Evolutionary conservation across 1,139 yeast species (phyloP), one percentile per base, ranked within the genome.

Genomic region (Candida anutae): DNA sequence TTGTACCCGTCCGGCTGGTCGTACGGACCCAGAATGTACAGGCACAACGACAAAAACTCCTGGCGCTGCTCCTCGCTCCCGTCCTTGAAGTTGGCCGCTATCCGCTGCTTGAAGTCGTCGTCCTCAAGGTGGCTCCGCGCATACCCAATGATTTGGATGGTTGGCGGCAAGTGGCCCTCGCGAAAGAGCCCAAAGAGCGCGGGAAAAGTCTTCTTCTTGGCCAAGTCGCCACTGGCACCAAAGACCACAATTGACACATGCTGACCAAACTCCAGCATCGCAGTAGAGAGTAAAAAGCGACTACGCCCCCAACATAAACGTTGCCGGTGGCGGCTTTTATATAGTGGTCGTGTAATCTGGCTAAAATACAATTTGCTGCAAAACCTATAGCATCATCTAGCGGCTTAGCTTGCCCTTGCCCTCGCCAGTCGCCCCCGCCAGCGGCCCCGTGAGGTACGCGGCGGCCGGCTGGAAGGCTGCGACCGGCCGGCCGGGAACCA

Each of bases 151-250:
- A 90, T 85, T 48, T 75, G 74, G 26, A 80, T 77, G 13, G 77
- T 56, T 12, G 61, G 46, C 10, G 95, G 85, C 37, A 90, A 66
- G 43, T 75, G 77, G 23, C 93, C 94, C 53, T 87, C 88, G 43
- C 94, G 72, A 48, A 40, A 64, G 30, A 72, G 62, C 5, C 90
- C 93, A 47, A 79, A 81, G 23, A 81, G 60, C 3, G 88, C 87
- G 6, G 88, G 88, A 57, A 76, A 78, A 3, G 97, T 90, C 66
- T 90, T 90, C 77, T 90, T 90, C 62, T 87, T 87, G 30, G 98
- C 97, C 42, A 90, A 68, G 54, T 90, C 97, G 28, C 98, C 98
- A 22, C 95, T 83, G 28, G 98, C 98, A 28, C 98, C 97, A 45
- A 88, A 82, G 18, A 90, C 95, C 23, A 81, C 84, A 47, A 90